Conservation (phyloP, 2,329 filamentous ascomycete genomes). For the Aureobasidium namibiae region DNA sequence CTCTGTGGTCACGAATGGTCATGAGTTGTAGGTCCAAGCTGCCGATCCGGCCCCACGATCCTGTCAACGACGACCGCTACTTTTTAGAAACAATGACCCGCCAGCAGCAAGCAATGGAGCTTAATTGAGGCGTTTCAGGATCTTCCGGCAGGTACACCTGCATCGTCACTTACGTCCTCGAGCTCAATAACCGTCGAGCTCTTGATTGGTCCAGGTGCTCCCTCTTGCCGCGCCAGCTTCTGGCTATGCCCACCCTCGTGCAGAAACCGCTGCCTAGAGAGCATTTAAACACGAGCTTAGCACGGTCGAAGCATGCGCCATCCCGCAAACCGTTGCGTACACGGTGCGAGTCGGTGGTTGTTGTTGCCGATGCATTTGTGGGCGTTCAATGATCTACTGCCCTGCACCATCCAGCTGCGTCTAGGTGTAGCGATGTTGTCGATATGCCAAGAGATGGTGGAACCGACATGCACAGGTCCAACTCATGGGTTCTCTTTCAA, state of each 20-base stretch:
- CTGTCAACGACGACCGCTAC: neutral
- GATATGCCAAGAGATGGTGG: slow-evolving; percentile 7
- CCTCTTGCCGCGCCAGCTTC: slow-evolving; percentile 4
- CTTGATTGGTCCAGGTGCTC: neutral
- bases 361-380: neutral
- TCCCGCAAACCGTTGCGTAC: neutral
- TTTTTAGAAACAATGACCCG: slow-evolving; percentile 7
- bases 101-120: slow-evolving; percentile 3
- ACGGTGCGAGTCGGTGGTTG: neutral
- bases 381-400: slow-evolving; percentile 9
- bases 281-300: slow-evolving; percentile 4
- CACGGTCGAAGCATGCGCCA: neutral
- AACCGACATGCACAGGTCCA: slow-evolving; percentile 2
- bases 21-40: slow-evolving; percentile 2
- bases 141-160: neutral
- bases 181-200: neutral
- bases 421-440: slow-evolving; percentile 2
- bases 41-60: slow-evolving; percentile 13
- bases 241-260: slow-evolving; percentile 3
- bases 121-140: slow-evolving; percentile 12
- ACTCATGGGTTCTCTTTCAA: neutral
- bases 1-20: neutral
- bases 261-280: slow-evolving; percentile 2
- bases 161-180: neutral
- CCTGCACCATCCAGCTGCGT: neutral